Percentiles rank a stretch among this genome's conserved stretches.
Conservation (phyloP, 2,329 filamentous ascomycete genomes). For the Colletotrichum nymphaeae region DNA sequence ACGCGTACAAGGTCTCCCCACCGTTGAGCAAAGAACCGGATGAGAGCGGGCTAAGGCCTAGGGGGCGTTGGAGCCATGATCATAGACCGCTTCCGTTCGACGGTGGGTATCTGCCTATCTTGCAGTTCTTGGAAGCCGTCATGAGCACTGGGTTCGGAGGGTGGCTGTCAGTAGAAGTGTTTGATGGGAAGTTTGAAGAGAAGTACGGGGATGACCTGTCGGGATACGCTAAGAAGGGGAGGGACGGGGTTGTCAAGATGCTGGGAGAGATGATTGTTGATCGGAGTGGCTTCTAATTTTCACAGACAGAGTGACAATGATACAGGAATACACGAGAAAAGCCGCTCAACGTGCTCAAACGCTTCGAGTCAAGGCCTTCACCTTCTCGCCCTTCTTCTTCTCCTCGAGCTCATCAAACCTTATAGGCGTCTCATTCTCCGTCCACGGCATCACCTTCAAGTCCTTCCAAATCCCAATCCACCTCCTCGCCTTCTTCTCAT, state of each 20-base stretch:
- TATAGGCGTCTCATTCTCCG: slow-evolving; percentile 4
- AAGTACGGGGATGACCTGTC: slow-evolving; percentile 45
- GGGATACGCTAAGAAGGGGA: slow-evolving; percentile 41
- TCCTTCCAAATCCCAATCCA: slow-evolving; percentile 46
- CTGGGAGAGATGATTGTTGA: slow-evolving; percentile 27
- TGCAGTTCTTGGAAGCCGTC: slow-evolving; percentile 73
- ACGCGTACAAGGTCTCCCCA: slow-evolving; percentile 73
- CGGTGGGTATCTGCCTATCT: slow-evolving; percentile 77
- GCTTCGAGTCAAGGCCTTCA: too few relatives aligned
- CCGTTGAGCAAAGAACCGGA: slow-evolving; percentile 64
- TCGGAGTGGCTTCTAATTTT: background rate
- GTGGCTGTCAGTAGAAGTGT: slow-evolving; percentile 76
- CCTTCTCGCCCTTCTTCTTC: background rate
- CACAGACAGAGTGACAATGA: background rate
- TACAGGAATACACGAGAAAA: background rate
- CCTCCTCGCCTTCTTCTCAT: slow-evolving; percentile 45
- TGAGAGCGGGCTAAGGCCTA: slow-evolving; percentile 66
- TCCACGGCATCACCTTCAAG: slow-evolving; percentile 43
- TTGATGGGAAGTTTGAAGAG: slow-evolving; percentile 45
- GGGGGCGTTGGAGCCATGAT: slow-evolving; percentile 78
- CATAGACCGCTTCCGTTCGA: slow-evolving; percentile 76
- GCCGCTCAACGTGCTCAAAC: background rate
- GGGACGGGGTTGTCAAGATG: slow-evolving; percentile 25
- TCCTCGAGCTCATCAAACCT: background rate
- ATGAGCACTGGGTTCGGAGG: slow-evolving; percentile 74